phyloP scores from a whole-genome alignment of 306 rosid genomes.

The Herpetospermum pedunculosum region DNA sequence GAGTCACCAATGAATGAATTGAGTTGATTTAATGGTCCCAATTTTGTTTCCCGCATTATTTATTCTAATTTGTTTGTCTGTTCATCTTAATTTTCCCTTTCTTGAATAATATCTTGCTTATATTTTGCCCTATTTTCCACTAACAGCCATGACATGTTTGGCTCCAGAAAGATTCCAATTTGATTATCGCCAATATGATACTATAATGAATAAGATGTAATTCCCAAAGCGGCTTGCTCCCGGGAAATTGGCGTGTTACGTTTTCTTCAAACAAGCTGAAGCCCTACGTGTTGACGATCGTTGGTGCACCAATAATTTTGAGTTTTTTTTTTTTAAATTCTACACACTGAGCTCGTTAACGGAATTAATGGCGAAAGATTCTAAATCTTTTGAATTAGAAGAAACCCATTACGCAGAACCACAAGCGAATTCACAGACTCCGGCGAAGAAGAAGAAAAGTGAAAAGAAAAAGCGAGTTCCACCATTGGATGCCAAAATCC shows the following conservation, averaged over 20 bases:
- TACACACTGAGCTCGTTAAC: not conserved
- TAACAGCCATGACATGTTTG: constrained; percentile 70
- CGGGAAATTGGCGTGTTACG: not conserved
- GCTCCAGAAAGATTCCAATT: constrained; percentile 87
- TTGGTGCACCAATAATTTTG: not conserved
- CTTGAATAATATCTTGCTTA: not conserved
- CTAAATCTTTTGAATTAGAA: not conserved
- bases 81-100: not conserved
- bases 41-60: not conserved
- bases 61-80: not conserved
- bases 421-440: not conserved
- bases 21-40: not conserved
- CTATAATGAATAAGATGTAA: constrained; percentile 79
- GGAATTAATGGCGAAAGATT: not conserved
- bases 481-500: constrained; percentile 30
- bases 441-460: constrained; percentile 22
- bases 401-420: not conserved
- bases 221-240: not conserved
- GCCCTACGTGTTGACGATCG: not conserved
- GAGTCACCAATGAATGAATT: not conserved
- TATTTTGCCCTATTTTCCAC: not conserved
- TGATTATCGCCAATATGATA: constrained; percentile 72
- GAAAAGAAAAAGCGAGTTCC: constrained; percentile 20
- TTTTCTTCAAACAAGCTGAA: not conserved
- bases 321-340: not conserved